Percentiles rank a stretch among this genome's conserved stretches.
phyloP scores from a whole-genome alignment of 495 filamentous ascomycete genomes.

The Talaromyces proteolyticus region DNA sequence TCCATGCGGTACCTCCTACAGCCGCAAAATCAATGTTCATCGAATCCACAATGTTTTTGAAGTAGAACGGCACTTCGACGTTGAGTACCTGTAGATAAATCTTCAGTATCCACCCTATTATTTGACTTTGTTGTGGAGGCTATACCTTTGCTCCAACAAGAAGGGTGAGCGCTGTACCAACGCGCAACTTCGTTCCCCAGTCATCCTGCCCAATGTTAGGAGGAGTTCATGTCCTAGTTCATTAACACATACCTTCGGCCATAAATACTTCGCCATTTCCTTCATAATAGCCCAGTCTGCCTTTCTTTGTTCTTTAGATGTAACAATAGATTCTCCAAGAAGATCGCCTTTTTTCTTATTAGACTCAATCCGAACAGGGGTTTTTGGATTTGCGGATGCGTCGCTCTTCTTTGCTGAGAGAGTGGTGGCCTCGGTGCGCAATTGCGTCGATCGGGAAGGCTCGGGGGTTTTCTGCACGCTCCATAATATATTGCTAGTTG shows the following conservation, averaged over 20 bases:
- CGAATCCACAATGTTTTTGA: conserved; percentile 92
- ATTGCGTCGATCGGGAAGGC: conserved; percentile 9
- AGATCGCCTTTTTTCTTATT: conserved; percentile 41
- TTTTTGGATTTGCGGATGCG: conserved; percentile 7
- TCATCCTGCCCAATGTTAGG: conserved; percentile 48
- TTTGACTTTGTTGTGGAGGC: not conserved
- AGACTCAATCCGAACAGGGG: conserved; percentile 15
- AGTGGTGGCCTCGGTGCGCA: conserved; percentile 7
- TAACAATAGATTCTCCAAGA: conserved; percentile 47
- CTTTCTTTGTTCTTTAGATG: conserved; percentile 82
- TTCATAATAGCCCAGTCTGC: conserved; percentile 98
- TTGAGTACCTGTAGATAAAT: conserved; percentile 61
- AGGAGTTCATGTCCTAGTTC: not conserved
- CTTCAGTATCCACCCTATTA: not conserved
- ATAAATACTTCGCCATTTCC: conserved; percentile 94
- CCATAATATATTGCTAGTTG: conserved; percentile 11
- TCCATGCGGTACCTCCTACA: conserved; percentile 77
- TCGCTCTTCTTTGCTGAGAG: conserved; percentile 4
- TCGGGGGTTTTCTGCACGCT: conserved; percentile 15
- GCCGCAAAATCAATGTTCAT: conserved; percentile 92
- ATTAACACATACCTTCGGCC: conserved; percentile 66
- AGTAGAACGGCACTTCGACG: conserved; percentile 97
- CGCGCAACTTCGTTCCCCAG: conserved; percentile 74
- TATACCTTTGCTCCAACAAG: conserved; percentile 79
- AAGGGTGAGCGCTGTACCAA: conserved; percentile 71